These are phyloP conservation scores for Phytophthora hybrid DNA, from an alignment of 352 stramenopile genomes.

Conservation along the genomic window DNA sequence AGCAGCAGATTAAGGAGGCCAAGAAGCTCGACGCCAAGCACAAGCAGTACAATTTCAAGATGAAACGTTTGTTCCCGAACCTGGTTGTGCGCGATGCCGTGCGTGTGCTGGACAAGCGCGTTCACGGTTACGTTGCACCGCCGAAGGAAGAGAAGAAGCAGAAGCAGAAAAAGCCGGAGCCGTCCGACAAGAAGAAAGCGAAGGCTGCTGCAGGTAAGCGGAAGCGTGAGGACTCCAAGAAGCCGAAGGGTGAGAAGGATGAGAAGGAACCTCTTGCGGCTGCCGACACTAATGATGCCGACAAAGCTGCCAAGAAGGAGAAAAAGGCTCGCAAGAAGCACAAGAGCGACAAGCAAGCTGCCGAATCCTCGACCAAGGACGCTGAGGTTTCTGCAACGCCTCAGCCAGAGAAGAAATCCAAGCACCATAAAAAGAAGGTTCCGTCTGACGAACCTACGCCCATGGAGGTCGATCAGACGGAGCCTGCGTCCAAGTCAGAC, in stretches of 20 bases:
- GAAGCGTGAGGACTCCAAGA: constrained; percentile 34
- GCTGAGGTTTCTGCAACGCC: constrained; percentile 4
- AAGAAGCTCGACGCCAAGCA: constrained; percentile 82
- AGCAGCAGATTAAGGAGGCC: constrained; percentile 61
- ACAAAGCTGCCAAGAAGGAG: constrained; percentile 34
- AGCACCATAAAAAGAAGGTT: constrained; percentile 31
- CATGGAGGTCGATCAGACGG: constrained; percentile 38
- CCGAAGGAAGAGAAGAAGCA: constrained; percentile 74
- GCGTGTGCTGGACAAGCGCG: constrained; percentile 84
- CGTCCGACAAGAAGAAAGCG: constrained; percentile 33
- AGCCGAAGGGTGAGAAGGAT: constrained; percentile 19
- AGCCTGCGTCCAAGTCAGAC: constrained; percentile 18
- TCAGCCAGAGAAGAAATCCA: constrained; percentile 34
- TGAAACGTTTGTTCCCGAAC: constrained; percentile 86
- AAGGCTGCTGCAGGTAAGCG: constrained; percentile 36
- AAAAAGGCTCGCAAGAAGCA: constrained; percentile 47
- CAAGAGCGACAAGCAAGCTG: constrained; percentile 29
- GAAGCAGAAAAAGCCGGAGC: constrained; percentile 35
- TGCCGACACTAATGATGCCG: constrained; percentile 5
- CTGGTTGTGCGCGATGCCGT: constrained; percentile 82
- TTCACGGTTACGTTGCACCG: constrained; percentile 82
- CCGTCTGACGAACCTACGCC: constrained; percentile 9
- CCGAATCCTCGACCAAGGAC: constrained; percentile 12
- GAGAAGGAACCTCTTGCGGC: constrained; percentile 12
- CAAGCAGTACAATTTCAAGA: constrained; percentile 92